Evolutionary conservation across 2,329 filamentous ascomycete genomes (phyloP).

Genomic region (Calonectria crousiana): DNA sequence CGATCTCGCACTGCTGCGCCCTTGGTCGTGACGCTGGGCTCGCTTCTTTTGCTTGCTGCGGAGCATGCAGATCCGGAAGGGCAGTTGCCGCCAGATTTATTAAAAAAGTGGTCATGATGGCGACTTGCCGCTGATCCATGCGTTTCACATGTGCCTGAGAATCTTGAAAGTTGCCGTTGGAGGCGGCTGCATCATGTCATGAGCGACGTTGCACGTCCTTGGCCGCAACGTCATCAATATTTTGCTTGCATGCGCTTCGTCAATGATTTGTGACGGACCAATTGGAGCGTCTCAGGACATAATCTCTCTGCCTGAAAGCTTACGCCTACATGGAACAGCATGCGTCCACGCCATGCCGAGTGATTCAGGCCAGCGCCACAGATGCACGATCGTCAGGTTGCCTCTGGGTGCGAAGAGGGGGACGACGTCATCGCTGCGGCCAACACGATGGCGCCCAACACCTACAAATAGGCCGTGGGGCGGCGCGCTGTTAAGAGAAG

Average conservation of each 20-base stretch:
- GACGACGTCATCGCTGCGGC: constrained; percentile 42
- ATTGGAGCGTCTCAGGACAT: not conserved
- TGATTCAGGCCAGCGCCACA: constrained; percentile 32
- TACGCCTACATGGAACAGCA: not conserved
- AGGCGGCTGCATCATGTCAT: not conserved
- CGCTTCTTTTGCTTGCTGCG: not conserved
- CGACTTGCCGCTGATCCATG: not conserved
- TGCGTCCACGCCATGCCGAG: constrained; percentile 1
- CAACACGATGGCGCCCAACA: constrained; percentile 24
- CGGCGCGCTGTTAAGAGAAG: constrained; percentile 11
- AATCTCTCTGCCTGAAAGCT: constrained; percentile 12
- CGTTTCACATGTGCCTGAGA: not conserved
- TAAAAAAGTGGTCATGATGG: not conserved
- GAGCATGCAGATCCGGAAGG: not conserved
- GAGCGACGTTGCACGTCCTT: constrained; percentile 8
- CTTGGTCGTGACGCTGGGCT: not conserved
- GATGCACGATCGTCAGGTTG: constrained; percentile 36
- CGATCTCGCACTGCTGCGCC: not conserved
- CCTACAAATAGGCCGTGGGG: constrained; percentile 41
- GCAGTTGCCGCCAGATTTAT: not conserved
- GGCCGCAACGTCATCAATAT: constrained; percentile 12
- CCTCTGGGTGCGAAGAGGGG: constrained; percentile 26
- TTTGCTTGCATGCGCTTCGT: not conserved
- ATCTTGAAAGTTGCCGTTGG: not conserved
- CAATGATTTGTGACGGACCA: constrained; percentile 6